phyloP scores from a whole-genome alignment of 2,329 filamentous ascomycete genomes.

The Chaetomiaceae sp. region DNA sequence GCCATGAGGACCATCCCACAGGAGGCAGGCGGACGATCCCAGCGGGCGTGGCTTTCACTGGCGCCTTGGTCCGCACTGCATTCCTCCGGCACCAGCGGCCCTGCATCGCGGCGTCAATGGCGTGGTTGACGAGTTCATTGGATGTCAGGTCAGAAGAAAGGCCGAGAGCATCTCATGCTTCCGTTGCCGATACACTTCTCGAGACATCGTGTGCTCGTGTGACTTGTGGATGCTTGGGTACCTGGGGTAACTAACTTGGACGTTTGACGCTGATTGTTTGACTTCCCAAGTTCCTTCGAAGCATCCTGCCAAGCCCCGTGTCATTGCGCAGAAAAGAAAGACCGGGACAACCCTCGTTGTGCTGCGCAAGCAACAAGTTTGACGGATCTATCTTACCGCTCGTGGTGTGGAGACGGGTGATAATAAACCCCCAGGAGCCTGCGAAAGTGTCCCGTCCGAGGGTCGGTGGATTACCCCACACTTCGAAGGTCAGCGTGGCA shows the following conservation, averaged over 20 bases:
- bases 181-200: too few species aligned
- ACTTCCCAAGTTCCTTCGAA: too few species aligned
- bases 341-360: too few species aligned
- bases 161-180: too few species aligned
- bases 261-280: too few species aligned
- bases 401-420: constrained; percentile 12
- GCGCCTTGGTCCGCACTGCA: neutral
- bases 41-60: constrained; percentile 4
- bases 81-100: constrained; percentile 17
- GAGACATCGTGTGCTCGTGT: too few species aligned
- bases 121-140: neutral
- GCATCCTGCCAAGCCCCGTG: too few species aligned
- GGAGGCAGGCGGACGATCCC: constrained; percentile 8
- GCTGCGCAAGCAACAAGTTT: too few species aligned
- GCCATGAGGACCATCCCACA: constrained; percentile 15
- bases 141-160: neutral
- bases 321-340: neutral
- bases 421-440: constrained; percentile 11
- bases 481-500: constrained; percentile 20
- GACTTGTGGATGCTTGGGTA: too few species aligned
- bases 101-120: constrained; percentile 11
- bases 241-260: too few species aligned
- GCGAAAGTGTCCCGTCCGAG: constrained; percentile 1
- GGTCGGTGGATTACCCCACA: constrained; percentile 24
- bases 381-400: constrained; percentile 3